Base-by-base conservation (phyloP, 2,329 filamentous ascomycete species). In the Fusarium zealandicum region DNA sequence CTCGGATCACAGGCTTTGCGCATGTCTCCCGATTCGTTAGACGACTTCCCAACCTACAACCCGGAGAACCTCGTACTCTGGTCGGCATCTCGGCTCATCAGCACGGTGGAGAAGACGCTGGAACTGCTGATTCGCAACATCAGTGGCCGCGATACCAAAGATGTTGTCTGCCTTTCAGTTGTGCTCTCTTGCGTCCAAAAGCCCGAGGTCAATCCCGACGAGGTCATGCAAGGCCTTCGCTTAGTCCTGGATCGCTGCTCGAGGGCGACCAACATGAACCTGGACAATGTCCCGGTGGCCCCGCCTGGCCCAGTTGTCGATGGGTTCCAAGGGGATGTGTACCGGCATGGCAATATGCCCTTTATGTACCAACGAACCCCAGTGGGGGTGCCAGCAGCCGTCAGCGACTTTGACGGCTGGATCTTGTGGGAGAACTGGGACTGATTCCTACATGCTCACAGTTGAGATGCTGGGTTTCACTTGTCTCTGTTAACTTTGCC, bases 141-240 rank as follows among this genome's bases (percentile, higher is more conserved):
- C 35, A 78, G 76, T 35, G 77, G 77, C n/a, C 76, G 76, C 31
- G 80, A 82, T 48, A 68, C 80, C 17, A 79, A 81, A 65, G 81
- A 82, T 46, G 75, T 82, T 10, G 66, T 82, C 7, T 76, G 75
- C 33, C 68, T 83, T n/a, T 71, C 76, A 3, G 71, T 81, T 1
- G 80, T 81, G 22, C 69, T 82, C 41, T 72, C 79, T 53, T 77
- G 75, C 9, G 80, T 80, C 25, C 74, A 74, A 48, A 73, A 63
- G 6, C 63, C 69, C 1, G 78, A 81, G 33, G 70, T 76, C 39
- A 75, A 73, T 37, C 59, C 72, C 6, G 75, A 80, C 13, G 75
- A 77, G 14, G 76, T 80, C 37, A 72, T 73, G 13, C 69, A 69
- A 13, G 76, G 73, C 1, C 67, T 82, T 11, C 73, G 75, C 47